Evolutionary conservation across 441 rosid genomes (phyloP), one percentile per base, ranked within the genome.

Genomic region (Isatis lusitanica): DNA sequence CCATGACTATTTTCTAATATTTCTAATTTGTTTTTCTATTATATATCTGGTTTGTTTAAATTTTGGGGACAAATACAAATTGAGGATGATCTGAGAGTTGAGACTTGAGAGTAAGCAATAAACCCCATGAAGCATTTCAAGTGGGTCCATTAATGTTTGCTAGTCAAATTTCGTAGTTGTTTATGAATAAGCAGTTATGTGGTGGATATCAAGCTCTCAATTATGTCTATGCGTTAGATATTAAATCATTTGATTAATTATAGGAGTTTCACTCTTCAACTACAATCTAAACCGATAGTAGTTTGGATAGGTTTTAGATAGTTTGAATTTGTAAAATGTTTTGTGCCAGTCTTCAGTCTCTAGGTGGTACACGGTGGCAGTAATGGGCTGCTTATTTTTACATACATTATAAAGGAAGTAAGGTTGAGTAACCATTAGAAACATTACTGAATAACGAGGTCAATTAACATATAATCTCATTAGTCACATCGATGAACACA

Each of bases 91-190:
- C 11, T 15, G 56, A 67, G 62, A 65, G 53, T 9, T 66, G 61
- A 21, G 24, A 21, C 1, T 1, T 21, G 24, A 13, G 17, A 48
- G 38, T 6, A 51, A 50, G 44, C 63, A 24, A 50, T 59, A 40
- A 58, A 59, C 68, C 73, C 61, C 74, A 60, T 33, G 63, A 68
- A 67, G 51, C 68, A 48, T 66, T 47, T 48, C 21, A 68, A 67
- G 70, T 38, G 74, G 74, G 74, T 69, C 74, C 74, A 21, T 21
- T 21, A 69, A 69, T 10, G 60, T 63, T 76, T 76, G 66, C 61
- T 76, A 28, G 39, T 75, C 65, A 63, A 56, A 40, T 43, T 75
- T 52, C 8, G 0, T 67, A 67, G 63, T 68, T 31, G 63, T 60
- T 58, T 39, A 59, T 74, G 62, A 66, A 9, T 58, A 59, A 66